phyloP scores from a whole-genome alignment of 441 rosid species.

The Omphalea diandra region DNA sequence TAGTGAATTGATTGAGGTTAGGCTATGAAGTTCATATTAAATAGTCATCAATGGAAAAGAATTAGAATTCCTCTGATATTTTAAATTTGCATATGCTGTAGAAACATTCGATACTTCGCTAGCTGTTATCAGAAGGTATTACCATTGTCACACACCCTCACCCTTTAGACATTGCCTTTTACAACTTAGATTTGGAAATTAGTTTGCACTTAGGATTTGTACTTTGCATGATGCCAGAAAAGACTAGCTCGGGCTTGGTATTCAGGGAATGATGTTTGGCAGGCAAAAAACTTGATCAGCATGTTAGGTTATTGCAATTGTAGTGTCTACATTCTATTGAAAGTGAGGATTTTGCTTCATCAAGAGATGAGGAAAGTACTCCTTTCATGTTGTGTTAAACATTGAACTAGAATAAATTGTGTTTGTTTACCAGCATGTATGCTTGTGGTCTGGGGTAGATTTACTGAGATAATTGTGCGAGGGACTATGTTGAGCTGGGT shows the following conservation, averaged over 20 bases:
- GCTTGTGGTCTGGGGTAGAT: background rate
- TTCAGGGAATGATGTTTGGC: background rate
- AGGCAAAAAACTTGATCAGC: background rate
- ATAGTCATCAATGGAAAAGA: background rate
- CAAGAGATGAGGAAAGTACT: background rate
- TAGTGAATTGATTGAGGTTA: background rate
- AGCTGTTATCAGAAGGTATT: background rate
- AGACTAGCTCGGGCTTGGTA: background rate
- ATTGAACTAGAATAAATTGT: background rate
- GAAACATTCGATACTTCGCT: background rate
- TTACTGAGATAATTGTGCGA: background rate
- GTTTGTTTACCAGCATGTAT: background rate
- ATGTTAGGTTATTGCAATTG: background rate
- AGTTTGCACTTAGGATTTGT: background rate
- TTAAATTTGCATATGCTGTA: background rate
- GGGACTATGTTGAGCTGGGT: background rate
- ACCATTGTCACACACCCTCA: background rate
- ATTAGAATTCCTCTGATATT: background rate
- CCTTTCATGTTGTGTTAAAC: background rate
- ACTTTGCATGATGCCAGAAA: background rate
- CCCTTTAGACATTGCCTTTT: background rate
- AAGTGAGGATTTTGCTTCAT: background rate
- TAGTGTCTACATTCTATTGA: background rate
- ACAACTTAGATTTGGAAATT: background rate
- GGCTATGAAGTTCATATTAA: constrained; percentile 4